These are phyloP conservation scores for Gossypium turneri DNA, from an alignment of 345 rosid species.

Conservation along the genomic window DNA sequence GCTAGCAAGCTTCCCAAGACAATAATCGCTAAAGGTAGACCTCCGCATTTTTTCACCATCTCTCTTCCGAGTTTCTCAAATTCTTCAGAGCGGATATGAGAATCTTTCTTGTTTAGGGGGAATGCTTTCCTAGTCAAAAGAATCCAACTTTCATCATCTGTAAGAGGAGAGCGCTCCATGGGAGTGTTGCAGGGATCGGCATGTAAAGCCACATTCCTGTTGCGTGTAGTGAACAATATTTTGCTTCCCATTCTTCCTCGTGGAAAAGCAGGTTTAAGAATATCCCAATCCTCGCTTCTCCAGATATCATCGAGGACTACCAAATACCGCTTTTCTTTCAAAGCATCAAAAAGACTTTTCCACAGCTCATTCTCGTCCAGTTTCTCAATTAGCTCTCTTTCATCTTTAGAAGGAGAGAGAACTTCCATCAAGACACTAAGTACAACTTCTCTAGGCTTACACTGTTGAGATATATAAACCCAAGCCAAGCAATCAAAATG, in stretches of 20 bases:
- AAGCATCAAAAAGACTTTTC: not conserved
- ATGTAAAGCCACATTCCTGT: not conserved
- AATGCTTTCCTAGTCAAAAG: not conserved
- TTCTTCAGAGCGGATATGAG: not conserved
- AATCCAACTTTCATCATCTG: constrained; percentile 1
- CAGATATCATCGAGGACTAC: constrained; percentile 21
- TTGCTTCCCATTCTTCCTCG: not conserved
- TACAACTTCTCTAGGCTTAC: constrained; percentile 23
- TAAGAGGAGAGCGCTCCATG: not conserved
- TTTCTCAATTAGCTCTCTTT: not conserved
- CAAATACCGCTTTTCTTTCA: not conserved
- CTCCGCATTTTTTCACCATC: constrained; percentile 18
- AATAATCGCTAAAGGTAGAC: constrained; percentile 23
- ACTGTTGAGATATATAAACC: constrained; percentile 21
- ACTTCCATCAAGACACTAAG: constrained; percentile 22
- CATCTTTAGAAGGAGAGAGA: not conserved
- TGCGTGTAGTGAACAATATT: constrained; percentile 5
- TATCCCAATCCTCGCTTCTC: not conserved
- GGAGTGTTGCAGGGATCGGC: not conserved
- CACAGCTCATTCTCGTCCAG: not conserved
- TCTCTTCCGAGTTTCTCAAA: constrained; percentile 1
- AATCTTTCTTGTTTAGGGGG: not conserved
- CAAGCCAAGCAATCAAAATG: not conserved
- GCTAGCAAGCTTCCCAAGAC: constrained; percentile 15
- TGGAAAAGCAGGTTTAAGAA: constrained; percentile 4